Evolutionary conservation across 2,329 filamentous ascomycete species (phyloP), one percentile per base, ranked within the genome.

Genomic region (Escovopsis sp.): DNA sequence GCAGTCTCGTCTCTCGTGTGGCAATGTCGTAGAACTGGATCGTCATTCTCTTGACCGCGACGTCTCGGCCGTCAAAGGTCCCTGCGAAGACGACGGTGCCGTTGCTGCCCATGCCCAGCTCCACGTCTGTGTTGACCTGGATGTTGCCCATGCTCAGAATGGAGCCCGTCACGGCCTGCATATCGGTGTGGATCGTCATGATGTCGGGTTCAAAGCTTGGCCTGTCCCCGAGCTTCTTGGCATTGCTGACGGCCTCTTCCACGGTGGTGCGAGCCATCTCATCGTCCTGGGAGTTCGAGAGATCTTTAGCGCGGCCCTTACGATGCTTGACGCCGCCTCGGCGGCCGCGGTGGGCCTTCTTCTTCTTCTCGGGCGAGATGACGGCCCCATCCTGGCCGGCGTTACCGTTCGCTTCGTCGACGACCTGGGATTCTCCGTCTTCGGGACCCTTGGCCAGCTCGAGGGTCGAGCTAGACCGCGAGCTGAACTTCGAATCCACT

Each of bases 61-160:
- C 89, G 36, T 88, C 82, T 39, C 88, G 81, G 20, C 87, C 87
- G 58, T 94, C 91, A 57, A 94, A 96, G 41, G 80, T 84, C n/a
- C 91, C 91, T 39, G 85, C 81, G 59, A 91, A 96, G 1, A 98
- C 91, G 41, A 93, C 79, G 0, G 91, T 98, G n/a, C 91, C 91
- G 56, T 95, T 94, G 59, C 89, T 96, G 42, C 91, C 91, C 45
- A 85, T 81, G 16, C 78, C 78, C 27, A 82, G 66, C 48, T 79
- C 72, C 51, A 72, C 66, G 37, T 79, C 71, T 36, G 72, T 71
- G 47, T 81, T 71, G 40, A 81, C 76, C 50, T 79, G 72, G 2
- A 82, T 71, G 43, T 71, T 75, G 27, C 74, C 76, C 57, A 81
- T 76, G 41, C 68, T 71, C 49, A 79, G 66, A 39, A 74, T 70